Percentiles rank a stretch among this genome's conserved stretches.
Evolutionary conservation across 805 yeast genomes (phyloP).

Genomic region (Helenozyma rhizophorensis): DNA sequence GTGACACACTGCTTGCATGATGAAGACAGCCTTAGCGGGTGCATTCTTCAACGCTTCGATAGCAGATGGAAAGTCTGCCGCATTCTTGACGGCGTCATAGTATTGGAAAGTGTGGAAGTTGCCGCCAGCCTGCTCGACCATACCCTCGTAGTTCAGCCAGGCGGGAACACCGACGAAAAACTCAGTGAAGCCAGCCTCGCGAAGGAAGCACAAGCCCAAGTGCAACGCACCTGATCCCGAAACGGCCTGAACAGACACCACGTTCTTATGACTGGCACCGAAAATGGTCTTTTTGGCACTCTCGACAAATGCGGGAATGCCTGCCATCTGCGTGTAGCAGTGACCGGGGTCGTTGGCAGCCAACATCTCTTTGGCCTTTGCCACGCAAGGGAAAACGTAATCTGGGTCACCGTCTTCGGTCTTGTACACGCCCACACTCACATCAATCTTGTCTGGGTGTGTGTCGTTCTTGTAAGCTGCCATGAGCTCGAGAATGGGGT

Average conservation of each 20-base stretch:
- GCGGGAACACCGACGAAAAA: conserved; percentile 35
- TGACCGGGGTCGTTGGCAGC: conserved; percentile 37
- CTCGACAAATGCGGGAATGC: conserved; percentile 32
- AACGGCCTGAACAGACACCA: conserved; percentile 36
- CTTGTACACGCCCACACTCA: conserved; percentile 44
- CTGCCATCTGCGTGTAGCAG: conserved; percentile 40
- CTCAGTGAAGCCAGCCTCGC: conserved; percentile 12
- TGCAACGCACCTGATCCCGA: conserved; percentile 42
- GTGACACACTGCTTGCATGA: conserved; percentile 42
- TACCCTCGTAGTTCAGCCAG: conserved; percentile 37
- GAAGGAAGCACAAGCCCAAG: conserved; percentile 29
- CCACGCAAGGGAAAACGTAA: conserved; percentile 36
- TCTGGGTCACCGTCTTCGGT: conserved; percentile 30
- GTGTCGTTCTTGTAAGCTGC: conserved; percentile 19
- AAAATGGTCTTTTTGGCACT: conserved; percentile 35
- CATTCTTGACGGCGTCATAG: conserved; percentile 25
- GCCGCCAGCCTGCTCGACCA: conserved; percentile 31
- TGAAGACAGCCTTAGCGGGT: conserved; percentile 28
- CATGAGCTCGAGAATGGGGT: conserved; percentile 17
- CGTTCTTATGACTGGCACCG: conserved; percentile 26
- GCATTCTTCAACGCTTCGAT: conserved; percentile 25
- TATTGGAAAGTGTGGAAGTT: conserved; percentile 24
- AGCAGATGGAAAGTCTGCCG: conserved; percentile 26
- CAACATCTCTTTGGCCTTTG: conserved; percentile 30
- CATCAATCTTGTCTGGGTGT: conserved; percentile 33